Conservation (phyloP, 495 filamentous ascomycete genomes). For the Neurospora sp. region DNA sequence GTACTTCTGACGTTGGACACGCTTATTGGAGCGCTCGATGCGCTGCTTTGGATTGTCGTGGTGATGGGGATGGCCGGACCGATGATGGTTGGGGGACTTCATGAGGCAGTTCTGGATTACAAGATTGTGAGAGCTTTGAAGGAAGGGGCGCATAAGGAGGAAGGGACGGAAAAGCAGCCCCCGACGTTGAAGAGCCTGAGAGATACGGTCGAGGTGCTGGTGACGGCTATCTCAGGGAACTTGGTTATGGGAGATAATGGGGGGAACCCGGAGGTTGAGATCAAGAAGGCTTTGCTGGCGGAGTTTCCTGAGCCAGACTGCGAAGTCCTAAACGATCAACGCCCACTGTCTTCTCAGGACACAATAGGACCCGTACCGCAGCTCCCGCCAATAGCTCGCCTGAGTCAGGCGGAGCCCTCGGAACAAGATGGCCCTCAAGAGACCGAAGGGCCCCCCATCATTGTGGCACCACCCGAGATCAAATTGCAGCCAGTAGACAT, state of each 20-base stretch:
- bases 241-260: neutral
- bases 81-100: slow-evolving; percentile 1
- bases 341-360: neutral
- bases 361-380: neutral
- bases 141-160: neutral
- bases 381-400: neutral
- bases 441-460: neutral
- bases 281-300: neutral
- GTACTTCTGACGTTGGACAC: neutral
- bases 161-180: neutral
- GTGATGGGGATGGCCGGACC: slow-evolving; percentile 1
- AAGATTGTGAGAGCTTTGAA: neutral
- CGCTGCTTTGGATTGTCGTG: slow-evolving; percentile 1
- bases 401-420: neutral
- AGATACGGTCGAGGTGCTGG: neutral
- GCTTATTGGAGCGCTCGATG: neutral
- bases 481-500: neutral
- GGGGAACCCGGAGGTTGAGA: neutral
- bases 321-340: neutral
- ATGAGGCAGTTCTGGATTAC: neutral
- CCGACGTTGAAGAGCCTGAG: neutral
- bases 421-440: neutral
- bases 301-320: neutral
- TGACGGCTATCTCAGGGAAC: neutral
- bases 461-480: neutral